Percentiles rank a stretch among this genome's conserved stretches.
These are phyloP conservation scores for Plantago elongata DNA, from an alignment of 257 asterid species.

Conservation along the genomic window DNA sequence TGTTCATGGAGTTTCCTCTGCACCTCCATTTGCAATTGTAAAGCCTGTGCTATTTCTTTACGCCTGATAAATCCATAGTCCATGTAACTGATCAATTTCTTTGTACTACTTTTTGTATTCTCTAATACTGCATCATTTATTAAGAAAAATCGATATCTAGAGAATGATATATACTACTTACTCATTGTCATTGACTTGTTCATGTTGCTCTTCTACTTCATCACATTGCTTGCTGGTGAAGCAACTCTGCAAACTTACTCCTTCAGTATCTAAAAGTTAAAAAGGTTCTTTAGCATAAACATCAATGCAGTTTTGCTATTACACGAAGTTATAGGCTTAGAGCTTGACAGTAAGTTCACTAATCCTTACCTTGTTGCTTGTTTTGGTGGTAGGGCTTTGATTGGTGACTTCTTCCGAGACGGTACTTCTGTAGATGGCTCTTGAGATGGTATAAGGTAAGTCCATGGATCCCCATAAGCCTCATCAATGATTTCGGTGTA, in stretches of 20 bases:
- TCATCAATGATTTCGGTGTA: slow-evolving; percentile 93
- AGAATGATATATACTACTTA: slow-evolving; percentile 27
- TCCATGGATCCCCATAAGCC: slow-evolving; percentile 82
- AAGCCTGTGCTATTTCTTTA: slow-evolving; percentile 49
- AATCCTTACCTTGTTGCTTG: slow-evolving; percentile 44
- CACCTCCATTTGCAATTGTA: slow-evolving; percentile 88
- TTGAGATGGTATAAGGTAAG: slow-evolving; percentile 91
- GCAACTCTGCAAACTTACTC: slow-evolving; percentile 35
- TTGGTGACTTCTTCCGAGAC: slow-evolving; percentile 70
- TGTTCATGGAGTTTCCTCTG: slow-evolving; percentile 86
- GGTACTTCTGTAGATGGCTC: slow-evolving; percentile 92
- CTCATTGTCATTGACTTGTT: slow-evolving; percentile 64
- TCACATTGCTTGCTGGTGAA: slow-evolving; percentile 32
- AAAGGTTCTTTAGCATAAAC: slow-evolving; percentile 6
- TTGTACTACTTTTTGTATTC: neutral
- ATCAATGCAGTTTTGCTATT: neutral
- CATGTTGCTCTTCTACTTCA: slow-evolving; percentile 38
- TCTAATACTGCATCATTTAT: neutral
- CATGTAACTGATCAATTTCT: slow-evolving; percentile 7
- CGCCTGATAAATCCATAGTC: slow-evolving; percentile 33
- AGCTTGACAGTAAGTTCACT: slow-evolving; percentile 1
- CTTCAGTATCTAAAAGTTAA: slow-evolving; percentile 33
- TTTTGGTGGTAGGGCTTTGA: slow-evolving; percentile 35
- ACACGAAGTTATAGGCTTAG: neutral
- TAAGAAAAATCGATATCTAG: slow-evolving; percentile 3